Conservation (phyloP, 345 rosid species). For the Populus euphratica region DNA sequence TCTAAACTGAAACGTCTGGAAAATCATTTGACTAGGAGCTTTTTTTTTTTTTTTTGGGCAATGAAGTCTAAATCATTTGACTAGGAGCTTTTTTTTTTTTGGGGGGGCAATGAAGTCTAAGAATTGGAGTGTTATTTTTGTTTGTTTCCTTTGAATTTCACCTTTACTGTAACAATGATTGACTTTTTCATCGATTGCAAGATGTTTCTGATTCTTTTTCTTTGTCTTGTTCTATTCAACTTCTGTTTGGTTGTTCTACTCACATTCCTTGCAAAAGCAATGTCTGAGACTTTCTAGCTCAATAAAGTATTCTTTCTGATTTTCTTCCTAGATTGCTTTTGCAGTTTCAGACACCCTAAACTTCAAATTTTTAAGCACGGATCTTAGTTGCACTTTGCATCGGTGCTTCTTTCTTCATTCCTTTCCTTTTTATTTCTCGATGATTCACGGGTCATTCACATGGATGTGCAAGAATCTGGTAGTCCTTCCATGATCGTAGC, state of each 20-base stretch:
- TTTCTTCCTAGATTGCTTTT: background rate
- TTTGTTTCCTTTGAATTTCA: background rate
- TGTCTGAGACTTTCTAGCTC: background rate
- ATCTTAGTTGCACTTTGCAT: background rate
- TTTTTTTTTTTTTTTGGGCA: background rate
- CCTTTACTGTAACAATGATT: background rate
- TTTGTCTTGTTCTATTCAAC: background rate
- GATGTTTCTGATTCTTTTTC: background rate
- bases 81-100: background rate
- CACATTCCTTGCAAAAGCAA: background rate
- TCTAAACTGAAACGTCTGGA: background rate
- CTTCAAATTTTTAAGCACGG: background rate
- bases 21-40: background rate
- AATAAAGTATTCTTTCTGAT: background rate
- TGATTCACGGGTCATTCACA: background rate
- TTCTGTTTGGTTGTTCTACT: background rate
- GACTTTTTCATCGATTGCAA: background rate
- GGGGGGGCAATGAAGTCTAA: background rate
- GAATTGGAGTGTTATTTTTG: background rate
- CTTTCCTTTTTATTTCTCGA: background rate
- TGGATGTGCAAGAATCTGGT: background rate
- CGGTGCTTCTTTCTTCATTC: background rate
- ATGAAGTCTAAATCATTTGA: background rate
- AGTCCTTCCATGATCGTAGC: background rate
- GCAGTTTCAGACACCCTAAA: background rate